phyloP scores from a whole-genome alignment of 148 eudicot species.

The Amaranthus palmeri region DNA sequence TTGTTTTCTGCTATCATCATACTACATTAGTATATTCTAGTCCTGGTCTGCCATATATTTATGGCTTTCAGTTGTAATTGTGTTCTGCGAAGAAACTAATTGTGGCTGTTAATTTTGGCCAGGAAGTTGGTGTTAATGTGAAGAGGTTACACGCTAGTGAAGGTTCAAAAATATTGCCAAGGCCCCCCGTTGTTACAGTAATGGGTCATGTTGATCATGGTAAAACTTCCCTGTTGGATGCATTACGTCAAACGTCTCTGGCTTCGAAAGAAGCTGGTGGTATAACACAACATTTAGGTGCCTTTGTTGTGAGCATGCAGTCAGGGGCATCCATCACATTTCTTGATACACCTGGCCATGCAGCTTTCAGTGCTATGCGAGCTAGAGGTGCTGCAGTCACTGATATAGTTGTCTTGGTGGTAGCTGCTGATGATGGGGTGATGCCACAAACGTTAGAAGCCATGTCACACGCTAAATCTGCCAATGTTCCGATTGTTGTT shows the following conservation, averaged over 20 bases:
- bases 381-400: slow-evolving; percentile 97
- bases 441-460: slow-evolving; percentile 99
- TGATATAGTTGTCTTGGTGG: slow-evolving; percentile 86
- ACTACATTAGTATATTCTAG: background rate
- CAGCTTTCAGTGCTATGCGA: slow-evolving; percentile 96
- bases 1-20: background rate
- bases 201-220: slow-evolving; percentile 99
- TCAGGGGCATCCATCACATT: slow-evolving; percentile 87
- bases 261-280: slow-evolving; percentile 97
- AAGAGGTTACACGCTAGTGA: slow-evolving; percentile 59
- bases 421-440: slow-evolving; percentile 98
- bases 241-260: slow-evolving; percentile 76
- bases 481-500: slow-evolving; percentile 82
- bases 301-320: slow-evolving; percentile 83
- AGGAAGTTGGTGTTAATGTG: slow-evolving; percentile 90
- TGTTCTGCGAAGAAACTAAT: slow-evolving; percentile 8
- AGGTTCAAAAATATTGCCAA: slow-evolving; percentile 57
- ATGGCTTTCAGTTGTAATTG: background rate
- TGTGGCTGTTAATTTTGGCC: slow-evolving; percentile 14
- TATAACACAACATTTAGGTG: slow-evolving; percentile 95
- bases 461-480: slow-evolving; percentile 80
- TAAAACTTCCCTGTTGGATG: slow-evolving; percentile 91
- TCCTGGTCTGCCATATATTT: background rate
- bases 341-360: slow-evolving; percentile 98
- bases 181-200: slow-evolving; percentile 89